phyloP scores from a whole-genome alignment of 345 rosid genomes.

The Kandelia obovata region DNA sequence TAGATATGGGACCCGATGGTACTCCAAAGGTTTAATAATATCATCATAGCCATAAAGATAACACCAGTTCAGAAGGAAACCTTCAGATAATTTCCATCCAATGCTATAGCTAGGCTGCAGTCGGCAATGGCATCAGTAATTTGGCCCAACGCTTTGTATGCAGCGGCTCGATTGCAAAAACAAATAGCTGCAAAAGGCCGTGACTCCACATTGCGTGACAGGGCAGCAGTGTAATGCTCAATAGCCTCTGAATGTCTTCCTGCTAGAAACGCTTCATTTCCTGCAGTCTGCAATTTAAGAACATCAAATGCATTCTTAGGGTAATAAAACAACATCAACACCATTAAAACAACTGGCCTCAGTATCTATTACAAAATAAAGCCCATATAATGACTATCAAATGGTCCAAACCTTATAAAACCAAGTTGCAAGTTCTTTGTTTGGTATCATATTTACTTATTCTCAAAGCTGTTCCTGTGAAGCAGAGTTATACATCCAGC shows the following conservation, averaged over 20 bases:
- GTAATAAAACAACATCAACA: too few relatives aligned
- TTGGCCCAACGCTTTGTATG: slow-evolving; percentile 77
- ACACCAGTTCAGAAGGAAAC: slow-evolving; percentile 33
- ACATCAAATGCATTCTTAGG: background rate
- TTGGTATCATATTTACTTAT: background rate
- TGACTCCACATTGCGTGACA: slow-evolving; percentile 73
- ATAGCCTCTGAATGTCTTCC: slow-evolving; percentile 87
- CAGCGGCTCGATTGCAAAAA: slow-evolving; percentile 97
- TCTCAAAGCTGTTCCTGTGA: background rate
- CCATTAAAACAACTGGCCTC: too few relatives aligned
- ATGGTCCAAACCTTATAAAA: background rate
- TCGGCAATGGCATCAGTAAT: slow-evolving; percentile 87
- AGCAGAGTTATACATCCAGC: too few relatives aligned
- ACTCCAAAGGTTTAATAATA: background rate
- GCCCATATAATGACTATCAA: background rate
- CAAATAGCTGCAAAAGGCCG: slow-evolving; percentile 92
- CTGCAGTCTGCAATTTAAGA: slow-evolving; percentile 55
- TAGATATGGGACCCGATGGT: too few relatives aligned
- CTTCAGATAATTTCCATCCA: slow-evolving; percentile 81
- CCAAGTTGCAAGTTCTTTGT: background rate
- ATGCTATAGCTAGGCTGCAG: slow-evolving; percentile 95
- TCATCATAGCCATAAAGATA: background rate
- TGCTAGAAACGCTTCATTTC: slow-evolving; percentile 91
- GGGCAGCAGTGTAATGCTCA: slow-evolving; percentile 82
- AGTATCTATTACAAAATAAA: background rate